Evolutionary conservation across 345 rosid genomes (phyloP), one percentile per base, ranked within the genome.

Genomic region (Ceriops decandra): DNA sequence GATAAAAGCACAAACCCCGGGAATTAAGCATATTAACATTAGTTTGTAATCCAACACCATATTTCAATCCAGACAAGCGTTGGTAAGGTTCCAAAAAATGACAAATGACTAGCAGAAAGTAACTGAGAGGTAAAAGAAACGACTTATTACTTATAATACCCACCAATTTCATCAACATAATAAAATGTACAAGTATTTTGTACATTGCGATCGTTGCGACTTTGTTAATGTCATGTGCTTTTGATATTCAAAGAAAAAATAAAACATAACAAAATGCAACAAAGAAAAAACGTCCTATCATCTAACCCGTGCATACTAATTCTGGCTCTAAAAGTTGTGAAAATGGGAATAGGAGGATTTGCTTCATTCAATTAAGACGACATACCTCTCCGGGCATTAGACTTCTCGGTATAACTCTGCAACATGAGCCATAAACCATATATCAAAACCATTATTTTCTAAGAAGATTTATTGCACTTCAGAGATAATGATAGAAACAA

Each of bases 311-410:
- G 33, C 33, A 31, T 31, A 31, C 33, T 31, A 31, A 31, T 31
- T 31, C 33, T 31, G 47, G 17, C 59, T 52, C 51, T 32, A 21
- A 53, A 31, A 17, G 15, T 22, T 32, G 6, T 10, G 49, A 53
- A 58, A 17, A 42, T 13, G 5, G 52, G 35, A 49, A 57, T 63
- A 66, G 26, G 7, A 13, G 56, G 60, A 16, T 27, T 64, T 33
- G 54, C 20, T 57, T 64, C 33, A 2, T 22, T 6, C 67, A 42
- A 47, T 58, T 52, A 60, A 66, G 32, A 17, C 5, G 17, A 56
- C 70, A 63, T 85, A 90, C 98, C 97, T 91, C 92, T 85, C 89
- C 76, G 4, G 97, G 90, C 95, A 88, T 89, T 27, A 93, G 82
- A 67, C 88, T 80, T 75, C 81, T 90, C 31, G 96, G 98, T 52